phyloP scores from a whole-genome alignment of 805 yeast genomes.

The Wickerhamomyces subpelliculosus region DNA sequence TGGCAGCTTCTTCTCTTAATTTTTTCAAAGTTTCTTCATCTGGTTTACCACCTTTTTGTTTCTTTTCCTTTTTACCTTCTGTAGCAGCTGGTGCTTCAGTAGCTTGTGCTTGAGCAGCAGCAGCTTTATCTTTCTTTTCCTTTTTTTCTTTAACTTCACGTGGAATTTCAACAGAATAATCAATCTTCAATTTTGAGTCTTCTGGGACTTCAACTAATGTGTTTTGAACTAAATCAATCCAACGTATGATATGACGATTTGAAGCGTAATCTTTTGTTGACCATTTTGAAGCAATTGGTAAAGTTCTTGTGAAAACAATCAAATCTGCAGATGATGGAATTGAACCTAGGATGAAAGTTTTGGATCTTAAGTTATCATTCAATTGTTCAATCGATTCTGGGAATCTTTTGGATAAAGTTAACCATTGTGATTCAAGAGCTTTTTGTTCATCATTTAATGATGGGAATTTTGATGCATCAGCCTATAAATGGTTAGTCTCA shows the following conservation, averaged over 20 bases:
- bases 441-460: constrained; percentile 40
- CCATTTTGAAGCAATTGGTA: constrained; percentile 55
- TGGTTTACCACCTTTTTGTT: constrained; percentile 38
- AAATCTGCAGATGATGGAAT: constrained; percentile 66
- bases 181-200: constrained; percentile 47
- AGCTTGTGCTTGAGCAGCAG: constrained; percentile 15
- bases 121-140: constrained; percentile 39
- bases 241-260: constrained; percentile 82
- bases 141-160: constrained; percentile 61
- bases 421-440: constrained; percentile 76
- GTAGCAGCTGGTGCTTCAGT: constrained; percentile 23
- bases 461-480: constrained; percentile 19
- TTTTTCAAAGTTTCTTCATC: constrained; percentile 41
- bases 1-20: constrained; percentile 47
- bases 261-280: constrained; percentile 46
- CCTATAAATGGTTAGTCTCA: too few relatives aligned
- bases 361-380: constrained; percentile 60
- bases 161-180: constrained; percentile 59
- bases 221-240: constrained; percentile 86
- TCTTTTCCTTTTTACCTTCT: constrained; percentile 33
- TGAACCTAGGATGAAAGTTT: constrained; percentile 68
- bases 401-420: constrained; percentile 59
- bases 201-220: constrained; percentile 47
- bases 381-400: constrained; percentile 49
- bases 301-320: constrained; percentile 56